A percentile compares a stretch with the other conserved stretches of the same genome.
Conservation (phyloP, 257 asterid species). For the Solanum acaule region DNA sequence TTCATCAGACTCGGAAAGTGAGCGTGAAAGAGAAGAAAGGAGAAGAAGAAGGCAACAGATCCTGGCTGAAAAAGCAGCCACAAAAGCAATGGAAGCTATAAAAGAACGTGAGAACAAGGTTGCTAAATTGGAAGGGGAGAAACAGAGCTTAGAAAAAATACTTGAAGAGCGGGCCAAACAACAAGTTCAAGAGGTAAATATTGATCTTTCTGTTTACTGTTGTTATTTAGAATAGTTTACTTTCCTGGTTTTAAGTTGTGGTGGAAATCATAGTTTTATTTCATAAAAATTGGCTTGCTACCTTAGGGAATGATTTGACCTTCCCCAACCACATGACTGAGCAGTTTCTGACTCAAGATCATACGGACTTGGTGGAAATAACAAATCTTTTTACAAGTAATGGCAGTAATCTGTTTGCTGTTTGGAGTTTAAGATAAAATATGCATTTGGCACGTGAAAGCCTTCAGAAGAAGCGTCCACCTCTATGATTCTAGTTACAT, state of each 20-base stretch:
- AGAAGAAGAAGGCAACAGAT: slow-evolving; percentile 80
- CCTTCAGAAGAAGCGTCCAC: background rate
- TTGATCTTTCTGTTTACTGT: background rate
- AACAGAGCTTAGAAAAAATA: slow-evolving; percentile 88
- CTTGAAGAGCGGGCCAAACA: slow-evolving; percentile 85
- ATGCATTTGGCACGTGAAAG: background rate
- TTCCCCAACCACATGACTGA: background rate
- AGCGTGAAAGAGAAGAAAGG: slow-evolving; percentile 79
- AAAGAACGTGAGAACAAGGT: slow-evolving; percentile 80
- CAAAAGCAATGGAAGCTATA: slow-evolving; percentile 77
- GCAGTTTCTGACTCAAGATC: background rate
- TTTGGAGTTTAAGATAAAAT: background rate
- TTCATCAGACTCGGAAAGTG: slow-evolving; percentile 84
- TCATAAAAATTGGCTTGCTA: background rate
- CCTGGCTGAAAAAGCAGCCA: slow-evolving; percentile 88
- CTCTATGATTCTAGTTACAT: background rate
- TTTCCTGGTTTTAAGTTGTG: background rate
- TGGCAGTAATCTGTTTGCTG: background rate
- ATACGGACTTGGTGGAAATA: background rate
- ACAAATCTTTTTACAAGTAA: background rate
- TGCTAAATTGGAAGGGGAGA: slow-evolving; percentile 95
- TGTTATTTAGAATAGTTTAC: background rate
- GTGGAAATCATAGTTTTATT: background rate
- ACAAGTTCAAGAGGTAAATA: slow-evolving; percentile 81
- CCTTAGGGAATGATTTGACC: background rate